A percentile compares a stretch with the other conserved stretches of the same genome.
Evolutionary conservation across 192 early-diverging fungal genomes (phyloP).

Genomic region (Gonapodya sp.): DNA sequence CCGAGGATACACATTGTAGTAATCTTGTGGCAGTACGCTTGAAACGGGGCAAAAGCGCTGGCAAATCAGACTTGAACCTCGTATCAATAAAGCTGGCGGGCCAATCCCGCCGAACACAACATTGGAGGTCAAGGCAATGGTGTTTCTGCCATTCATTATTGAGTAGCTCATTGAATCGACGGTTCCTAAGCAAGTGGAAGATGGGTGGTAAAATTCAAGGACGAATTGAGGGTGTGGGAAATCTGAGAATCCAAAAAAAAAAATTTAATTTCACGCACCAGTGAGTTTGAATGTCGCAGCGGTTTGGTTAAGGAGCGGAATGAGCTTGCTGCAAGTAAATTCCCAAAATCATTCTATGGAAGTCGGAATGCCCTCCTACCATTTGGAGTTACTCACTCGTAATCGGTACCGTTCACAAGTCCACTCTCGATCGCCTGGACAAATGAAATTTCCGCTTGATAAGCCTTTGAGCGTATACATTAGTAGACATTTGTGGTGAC

Average conservation of each 20-base stretch:
- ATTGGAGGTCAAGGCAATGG: not conserved
- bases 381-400: not conserved
- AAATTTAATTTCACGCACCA: not conserved
- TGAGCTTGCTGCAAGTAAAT: not conserved
- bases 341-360: not conserved
- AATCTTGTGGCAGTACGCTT: not conserved
- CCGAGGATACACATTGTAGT: conserved; percentile 3
- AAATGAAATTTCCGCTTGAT: not conserved
- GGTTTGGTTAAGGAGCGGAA: not conserved
- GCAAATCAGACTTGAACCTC: not conserved
- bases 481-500: not conserved
- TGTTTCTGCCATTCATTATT: not conserved
- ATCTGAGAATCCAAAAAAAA: not conserved
- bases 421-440: not conserved
- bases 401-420: not conserved
- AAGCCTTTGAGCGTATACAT: not conserved
- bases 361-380: not conserved
- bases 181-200: not conserved
- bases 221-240: too few relatives aligned
- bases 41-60: not conserved
- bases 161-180: not conserved
- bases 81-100: not conserved
- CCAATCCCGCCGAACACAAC: not conserved
- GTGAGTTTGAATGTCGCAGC: not conserved
- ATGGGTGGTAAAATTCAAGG: not conserved